A percentile compares a stretch with the other conserved stretches of the same genome.
Evolutionary conservation across 1,284 basidiomycete genomes (phyloP).

Genomic region (Rhodotorula sp.): DNA sequence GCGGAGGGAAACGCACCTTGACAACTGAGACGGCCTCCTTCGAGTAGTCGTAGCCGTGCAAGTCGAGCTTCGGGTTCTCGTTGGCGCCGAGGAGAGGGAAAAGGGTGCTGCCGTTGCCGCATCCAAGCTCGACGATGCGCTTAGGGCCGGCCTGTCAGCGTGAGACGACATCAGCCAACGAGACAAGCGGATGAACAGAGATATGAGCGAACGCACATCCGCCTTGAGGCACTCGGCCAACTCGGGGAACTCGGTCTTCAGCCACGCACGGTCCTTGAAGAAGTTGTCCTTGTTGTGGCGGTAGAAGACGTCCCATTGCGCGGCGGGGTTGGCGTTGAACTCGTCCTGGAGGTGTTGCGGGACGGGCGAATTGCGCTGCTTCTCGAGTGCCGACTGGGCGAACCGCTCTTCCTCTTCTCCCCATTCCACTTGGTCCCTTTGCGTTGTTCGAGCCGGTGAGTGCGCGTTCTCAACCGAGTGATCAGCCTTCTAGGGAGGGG

Average conservation of each 20-base stretch:
- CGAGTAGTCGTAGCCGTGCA: slow-evolving; percentile 87
- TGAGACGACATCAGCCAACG: background rate
- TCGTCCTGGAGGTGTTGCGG: slow-evolving; percentile 49
- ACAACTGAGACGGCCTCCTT: slow-evolving; percentile 86
- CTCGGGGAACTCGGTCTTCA: slow-evolving; percentile 89
- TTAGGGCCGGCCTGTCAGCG: slow-evolving; percentile 65
- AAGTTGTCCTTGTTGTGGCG: slow-evolving; percentile 77
- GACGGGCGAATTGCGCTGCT: slow-evolving; percentile 37
- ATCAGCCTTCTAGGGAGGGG: background rate
- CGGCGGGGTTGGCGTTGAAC: slow-evolving; percentile 70
- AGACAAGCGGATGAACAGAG: background rate
- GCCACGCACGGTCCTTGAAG: slow-evolving; percentile 89
- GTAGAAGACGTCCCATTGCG: slow-evolving; percentile 87
- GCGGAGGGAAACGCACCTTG: slow-evolving; percentile 55
- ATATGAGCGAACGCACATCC: slow-evolving; percentile 55
- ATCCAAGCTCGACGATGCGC: slow-evolving; percentile 57
- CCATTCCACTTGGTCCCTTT: slow-evolving; percentile 45
- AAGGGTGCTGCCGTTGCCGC: slow-evolving; percentile 88
- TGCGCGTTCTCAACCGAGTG: too few relatives aligned
- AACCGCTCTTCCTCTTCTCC: slow-evolving; percentile 38
- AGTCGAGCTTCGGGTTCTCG: slow-evolving; percentile 71
- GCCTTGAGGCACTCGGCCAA: slow-evolving; percentile 66
- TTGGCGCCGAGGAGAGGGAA: slow-evolving; percentile 83
- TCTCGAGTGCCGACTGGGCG: slow-evolving; percentile 36
- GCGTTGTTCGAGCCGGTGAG: background rate